These are phyloP conservation scores for Raffaelea ambrosiae DNA, from an alignment of 2,329 filamentous ascomycete species.

Conservation along the genomic window DNA sequence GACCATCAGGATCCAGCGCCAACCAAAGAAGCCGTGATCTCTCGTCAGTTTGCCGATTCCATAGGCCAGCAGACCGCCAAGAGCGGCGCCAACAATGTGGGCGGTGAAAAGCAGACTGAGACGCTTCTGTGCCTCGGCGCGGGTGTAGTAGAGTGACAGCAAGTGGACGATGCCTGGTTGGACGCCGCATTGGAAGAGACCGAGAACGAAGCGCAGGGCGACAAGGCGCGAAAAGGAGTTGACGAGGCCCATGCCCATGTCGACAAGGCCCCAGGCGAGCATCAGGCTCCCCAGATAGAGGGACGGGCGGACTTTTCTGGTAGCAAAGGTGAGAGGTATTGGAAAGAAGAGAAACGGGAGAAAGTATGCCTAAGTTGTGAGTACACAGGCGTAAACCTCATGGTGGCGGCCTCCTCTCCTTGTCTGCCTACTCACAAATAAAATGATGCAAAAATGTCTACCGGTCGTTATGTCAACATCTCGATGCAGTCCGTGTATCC, in stretches of 20 bases:
- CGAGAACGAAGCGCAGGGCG: constrained; percentile 25
- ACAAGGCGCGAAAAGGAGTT: neutral
- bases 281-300: constrained; percentile 3
- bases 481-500: constrained; percentile 3
- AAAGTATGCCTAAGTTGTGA: constrained; percentile 47
- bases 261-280: constrained; percentile 4
- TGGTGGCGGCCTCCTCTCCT: too few species aligned
- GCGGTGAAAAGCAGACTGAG: constrained; percentile 34
- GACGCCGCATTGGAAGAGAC: constrained; percentile 29
- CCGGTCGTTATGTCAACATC: constrained; percentile 4
- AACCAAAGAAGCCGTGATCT: constrained; percentile 2
- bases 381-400: neutral
- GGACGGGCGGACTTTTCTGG: constrained; percentile 1
- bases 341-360: constrained; percentile 55
- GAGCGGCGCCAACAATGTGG: constrained; percentile 31
- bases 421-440: too few species aligned
- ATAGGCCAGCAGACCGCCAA: constrained; percentile 24
- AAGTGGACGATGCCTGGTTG: constrained; percentile 34
- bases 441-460: neutral
- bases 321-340: constrained; percentile 46
- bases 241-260: constrained; percentile 2
- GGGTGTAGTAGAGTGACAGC: constrained; percentile 39
- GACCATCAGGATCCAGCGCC: constrained; percentile 7
- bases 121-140: constrained; percentile 38
- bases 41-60: constrained; percentile 2